These are phyloP conservation scores for Solanum neorickii DNA, from an alignment of 257 asterid species.

Conservation along the genomic window DNA sequence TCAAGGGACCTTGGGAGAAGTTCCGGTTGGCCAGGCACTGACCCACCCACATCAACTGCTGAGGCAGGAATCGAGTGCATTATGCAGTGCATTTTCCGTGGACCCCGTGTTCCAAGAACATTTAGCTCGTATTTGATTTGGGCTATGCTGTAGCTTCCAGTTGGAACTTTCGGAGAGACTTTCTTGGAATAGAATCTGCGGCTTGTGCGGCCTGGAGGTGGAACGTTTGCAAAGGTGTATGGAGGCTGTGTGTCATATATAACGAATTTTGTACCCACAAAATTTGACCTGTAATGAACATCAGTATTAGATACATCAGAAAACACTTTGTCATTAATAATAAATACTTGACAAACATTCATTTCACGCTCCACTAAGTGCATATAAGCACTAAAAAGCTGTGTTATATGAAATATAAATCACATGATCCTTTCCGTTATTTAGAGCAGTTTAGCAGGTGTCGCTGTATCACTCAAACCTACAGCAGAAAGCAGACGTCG, in stretches of 20 bases:
- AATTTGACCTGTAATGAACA: slow-evolving; percentile 47
- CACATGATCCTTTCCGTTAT: not conserved
- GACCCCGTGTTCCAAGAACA: slow-evolving; percentile 62
- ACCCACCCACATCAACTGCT: slow-evolving; percentile 43
- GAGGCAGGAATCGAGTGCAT: slow-evolving; percentile 56
- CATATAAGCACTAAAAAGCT: not conserved
- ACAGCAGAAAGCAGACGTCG: not conserved
- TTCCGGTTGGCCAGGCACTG: slow-evolving; percentile 48
- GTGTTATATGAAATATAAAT: not conserved
- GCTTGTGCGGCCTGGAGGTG: slow-evolving; percentile 64
- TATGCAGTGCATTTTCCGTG: slow-evolving; percentile 48
- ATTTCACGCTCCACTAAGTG: not conserved
- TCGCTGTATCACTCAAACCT: not conserved
- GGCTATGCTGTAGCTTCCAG: slow-evolving; percentile 46
- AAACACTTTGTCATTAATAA: not conserved
- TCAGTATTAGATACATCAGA: not conserved
- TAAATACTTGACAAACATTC: not conserved
- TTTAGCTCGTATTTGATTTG: slow-evolving; percentile 56
- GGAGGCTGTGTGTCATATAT: slow-evolving; percentile 83
- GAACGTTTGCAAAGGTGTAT: slow-evolving; percentile 29
- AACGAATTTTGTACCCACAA: slow-evolving; percentile 85
- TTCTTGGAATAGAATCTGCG: slow-evolving; percentile 73
- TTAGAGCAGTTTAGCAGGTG: not conserved
- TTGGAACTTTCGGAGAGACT: slow-evolving; percentile 62
- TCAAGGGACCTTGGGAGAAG: slow-evolving; percentile 45